phyloP scores from a whole-genome alignment of 805 yeast genomes.

The Diddensiella santjacobensis region DNA sequence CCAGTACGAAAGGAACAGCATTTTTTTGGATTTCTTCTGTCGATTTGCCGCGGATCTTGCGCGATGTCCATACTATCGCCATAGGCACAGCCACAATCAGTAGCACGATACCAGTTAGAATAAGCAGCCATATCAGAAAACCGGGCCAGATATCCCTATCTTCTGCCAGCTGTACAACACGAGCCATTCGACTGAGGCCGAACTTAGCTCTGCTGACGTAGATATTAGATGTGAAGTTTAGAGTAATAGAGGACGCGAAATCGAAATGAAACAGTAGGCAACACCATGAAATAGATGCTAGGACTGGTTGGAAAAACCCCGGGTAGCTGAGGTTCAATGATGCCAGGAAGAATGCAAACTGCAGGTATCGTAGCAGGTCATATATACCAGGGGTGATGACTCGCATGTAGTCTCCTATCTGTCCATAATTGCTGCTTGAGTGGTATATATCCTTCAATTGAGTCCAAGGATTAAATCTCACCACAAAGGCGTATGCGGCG shows the following conservation, averaged over 20 bases:
- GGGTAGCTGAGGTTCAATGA: conserved; percentile 52
- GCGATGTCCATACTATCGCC: neutral
- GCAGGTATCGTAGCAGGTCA: conserved; percentile 51
- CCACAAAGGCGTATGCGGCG: conserved; percentile 35
- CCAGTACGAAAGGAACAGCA: conserved; percentile 24
- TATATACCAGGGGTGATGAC: conserved; percentile 48
- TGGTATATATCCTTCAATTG: conserved; percentile 49
- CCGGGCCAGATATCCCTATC: conserved; percentile 34
- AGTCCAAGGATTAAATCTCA: conserved; percentile 52
- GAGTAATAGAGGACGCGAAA: conserved; percentile 17
- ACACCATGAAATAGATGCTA: conserved; percentile 52
- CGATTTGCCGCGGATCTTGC: neutral
- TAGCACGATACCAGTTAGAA: conserved; percentile 17
- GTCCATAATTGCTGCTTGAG: conserved; percentile 56
- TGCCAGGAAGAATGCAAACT: conserved; percentile 57
- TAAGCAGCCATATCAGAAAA: conserved; percentile 32
- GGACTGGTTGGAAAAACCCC: conserved; percentile 56
- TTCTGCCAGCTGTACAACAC: conserved; percentile 22
- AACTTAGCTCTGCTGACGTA: conserved; percentile 15
- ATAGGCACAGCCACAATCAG: neutral
- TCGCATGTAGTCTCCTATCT: conserved; percentile 51
- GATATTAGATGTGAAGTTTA: conserved; percentile 10
- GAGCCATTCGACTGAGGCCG: conserved; percentile 26
- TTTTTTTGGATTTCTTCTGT: conserved; percentile 12
- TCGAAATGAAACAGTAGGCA: conserved; percentile 41